Base-by-base conservation (phyloP, 371 early-diverging fungal species). In the Apophysomyces sp. region DNA sequence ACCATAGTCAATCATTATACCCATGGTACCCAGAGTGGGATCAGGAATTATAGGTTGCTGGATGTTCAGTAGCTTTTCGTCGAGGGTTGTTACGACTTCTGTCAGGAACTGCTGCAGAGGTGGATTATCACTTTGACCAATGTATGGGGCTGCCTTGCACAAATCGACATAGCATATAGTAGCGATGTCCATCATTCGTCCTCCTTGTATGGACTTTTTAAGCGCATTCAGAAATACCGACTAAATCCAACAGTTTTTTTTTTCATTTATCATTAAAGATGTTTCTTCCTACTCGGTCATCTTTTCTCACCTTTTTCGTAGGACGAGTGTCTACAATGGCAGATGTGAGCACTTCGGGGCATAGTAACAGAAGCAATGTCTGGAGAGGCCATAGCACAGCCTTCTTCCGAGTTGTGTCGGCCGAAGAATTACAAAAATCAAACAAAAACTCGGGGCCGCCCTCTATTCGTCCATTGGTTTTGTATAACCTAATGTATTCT, bases 371-470 rank as follows among this genome's bases (percentile, higher is more conserved):
- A 11, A 94, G 77, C 85, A 89, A 86, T 0, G 88, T 89, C 58
- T 89, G 90, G 16, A 88, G 72, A 4, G 94, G 94, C 94, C 94
- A 94, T 57, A 89, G 85, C 8, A 89, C 71, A 13, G 83, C 69
- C 57, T 84, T 84, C 31, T 85, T 74, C 30, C 84, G 76, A 30
- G 82, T 75, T 34, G 76, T 85, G 62, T 92, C 91, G 21, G 89
- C 84, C 6, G 90, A 61, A 5, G 77, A 69, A 53, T 80, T 77
- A 52, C 91, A 86, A 37, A 84, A 84, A 65, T 90, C 89, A 68
- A 94, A 94, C 26, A 94, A 69, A 54, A 83, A 78, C 54, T 92
- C 92, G 1, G 84, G 86, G 30, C 78, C 78, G 54, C 91, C 92
- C 54, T 90, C 90, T 44, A 90, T 64, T 5, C 88, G 81, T 36